These are phyloP conservation scores for Epichloe sp. DNA, from an alignment of 2,329 filamentous ascomycete genomes.

Conservation along the genomic window DNA sequence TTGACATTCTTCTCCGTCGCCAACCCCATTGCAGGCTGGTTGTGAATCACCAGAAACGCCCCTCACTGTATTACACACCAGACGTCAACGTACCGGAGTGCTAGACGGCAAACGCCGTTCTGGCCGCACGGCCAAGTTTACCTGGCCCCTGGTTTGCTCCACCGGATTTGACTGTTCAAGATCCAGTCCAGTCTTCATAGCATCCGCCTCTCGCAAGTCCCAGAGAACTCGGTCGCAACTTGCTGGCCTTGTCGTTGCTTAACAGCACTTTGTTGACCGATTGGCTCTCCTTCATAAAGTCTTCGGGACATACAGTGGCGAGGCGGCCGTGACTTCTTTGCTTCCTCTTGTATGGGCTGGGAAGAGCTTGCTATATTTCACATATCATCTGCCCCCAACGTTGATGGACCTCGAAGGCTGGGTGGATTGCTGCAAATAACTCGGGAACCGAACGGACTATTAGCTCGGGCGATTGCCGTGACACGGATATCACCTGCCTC, in stretches of 20 bases:
- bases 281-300: no score
- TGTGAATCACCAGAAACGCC: background rate
- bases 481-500: background rate
- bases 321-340: background rate
- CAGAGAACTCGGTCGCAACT: background rate
- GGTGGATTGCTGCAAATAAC: background rate
- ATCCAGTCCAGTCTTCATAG: background rate
- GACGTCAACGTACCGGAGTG: background rate
- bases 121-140: background rate
- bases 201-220: background rate
- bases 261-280: background rate
- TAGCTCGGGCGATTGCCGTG: background rate
- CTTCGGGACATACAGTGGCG: background rate
- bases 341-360: background rate
- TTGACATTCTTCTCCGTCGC: background rate
- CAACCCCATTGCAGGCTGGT: background rate
- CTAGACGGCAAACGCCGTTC: background rate
- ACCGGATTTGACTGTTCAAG: background rate
- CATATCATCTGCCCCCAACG: background rate
- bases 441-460: background rate
- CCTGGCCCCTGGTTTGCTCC: background rate
- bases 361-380: background rate
- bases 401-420: background rate
- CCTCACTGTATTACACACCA: background rate
- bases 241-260: background rate